Evolutionary conservation across 768 basidiomycete species (phyloP), one percentile per base, ranked within the genome.

Genomic region (Psilocybe subaeruginosa): DNA sequence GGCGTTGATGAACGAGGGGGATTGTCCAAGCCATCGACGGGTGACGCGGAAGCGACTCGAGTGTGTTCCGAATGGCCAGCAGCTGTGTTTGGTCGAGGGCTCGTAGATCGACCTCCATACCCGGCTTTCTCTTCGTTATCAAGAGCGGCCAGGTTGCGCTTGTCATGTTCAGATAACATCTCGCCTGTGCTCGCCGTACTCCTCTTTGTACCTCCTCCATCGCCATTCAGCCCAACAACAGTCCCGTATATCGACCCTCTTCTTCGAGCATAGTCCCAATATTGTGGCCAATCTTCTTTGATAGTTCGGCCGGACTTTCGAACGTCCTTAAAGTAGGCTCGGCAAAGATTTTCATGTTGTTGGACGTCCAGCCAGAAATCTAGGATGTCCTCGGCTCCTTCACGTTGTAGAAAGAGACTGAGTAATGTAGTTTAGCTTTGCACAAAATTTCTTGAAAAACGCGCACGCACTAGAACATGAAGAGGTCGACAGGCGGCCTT

Each of bases 291-390:
- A 73, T 98, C 97, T 16, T 98, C 92, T 72, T 91, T 91, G 73
- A 99, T 92, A 11, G 91, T 87, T 29, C 91, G 86, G 2, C 96
- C 95, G 0, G 95, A 95, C 78, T 96, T 95, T 70, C 93, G 90
- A 56, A 99, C 88, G 74, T 99, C 97, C 81, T 98, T 97, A 86
- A 99, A 99, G 76, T 99, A 99, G 7, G 97, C 97, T 62, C 96
- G 86, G 75, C 97, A 99, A 35, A 99, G 87, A 72, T 98, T 98
- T 78, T 99, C 97, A 73, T 99, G 97, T 77, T 99, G 97, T 68
- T 97, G 95, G 5, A 99, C 97, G 73, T 99, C 97, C 30, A 99
- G 85, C 96, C 97, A 99, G 69, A 99, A 99, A 74, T 99, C 97
- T 48, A 99, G 78, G 52, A 95, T 92, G 74, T 99, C 97, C 72